Base-by-base conservation (phyloP, 2,329 filamentous ascomycete genomes). In the Cordyceps cateniannulata region DNA sequence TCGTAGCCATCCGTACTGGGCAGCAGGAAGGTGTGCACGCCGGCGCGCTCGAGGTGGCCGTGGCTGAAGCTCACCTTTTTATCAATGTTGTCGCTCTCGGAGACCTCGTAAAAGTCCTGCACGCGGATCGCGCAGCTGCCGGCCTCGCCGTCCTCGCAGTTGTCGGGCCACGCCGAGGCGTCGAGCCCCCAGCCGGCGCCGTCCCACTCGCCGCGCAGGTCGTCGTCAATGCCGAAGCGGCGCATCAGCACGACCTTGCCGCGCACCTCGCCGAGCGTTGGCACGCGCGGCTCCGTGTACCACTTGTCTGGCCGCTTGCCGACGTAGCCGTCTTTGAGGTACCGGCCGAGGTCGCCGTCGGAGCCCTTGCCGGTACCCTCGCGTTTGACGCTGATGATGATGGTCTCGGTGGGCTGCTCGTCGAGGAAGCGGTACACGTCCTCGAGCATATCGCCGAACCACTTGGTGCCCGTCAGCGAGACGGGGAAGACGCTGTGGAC, bases 21-120 rank as follows among this genome's bases (percentile, higher is more conserved):
- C 50, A 79, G 76, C 49, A 72, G 77, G 65, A 75, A 82, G 35
- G 71, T 67, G 61, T 78, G 76, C 69, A 81, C 78, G 38, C 82
- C 82, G 5, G 92, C 85, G 32, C 91, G 85, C 70, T 88, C 86
- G 51, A 97, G 84, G 67, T 96, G 92, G 25, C 87, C 86, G 62
- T 82, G 86, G 58, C 85, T 85, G 68, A 87, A 87, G 47, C 80
- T 75, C 62, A 96, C 88, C 80, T 98, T 99, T 74, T 87, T 85
- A 42, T 87, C 80, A 62, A 98, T 93, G 67, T 88, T 88, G 62
- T 84, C 78, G 24, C 83, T 85, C 73, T 91, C 85, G 50, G 87
- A 77, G 38, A 99, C 86, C 70, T 96, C 91, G 79, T 96, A 98
- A 74, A 93, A 97, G 77, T 98, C 95, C 76, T 98, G 95, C 47